Evolutionary conservation across 768 basidiomycete genomes (phyloP).

Genomic region (Sutorius australiensis): DNA sequence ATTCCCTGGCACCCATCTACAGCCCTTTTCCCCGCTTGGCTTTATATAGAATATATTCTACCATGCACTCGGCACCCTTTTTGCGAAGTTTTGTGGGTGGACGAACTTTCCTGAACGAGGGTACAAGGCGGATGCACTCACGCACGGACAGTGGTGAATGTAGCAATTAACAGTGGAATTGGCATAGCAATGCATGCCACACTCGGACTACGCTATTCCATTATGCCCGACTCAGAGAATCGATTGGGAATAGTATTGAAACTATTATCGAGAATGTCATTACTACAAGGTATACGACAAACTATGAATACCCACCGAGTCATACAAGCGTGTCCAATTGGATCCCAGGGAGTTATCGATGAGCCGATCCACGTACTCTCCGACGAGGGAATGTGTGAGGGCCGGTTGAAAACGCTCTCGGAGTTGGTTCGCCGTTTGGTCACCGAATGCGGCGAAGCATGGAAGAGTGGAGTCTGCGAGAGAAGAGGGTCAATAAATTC

Average conservation of each 20-base stretch:
- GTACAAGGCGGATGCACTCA: constrained; percentile 1
- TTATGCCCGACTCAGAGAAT: constrained; percentile 50
- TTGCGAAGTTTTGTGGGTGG: no score
- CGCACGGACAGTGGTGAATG: constrained; percentile 1
- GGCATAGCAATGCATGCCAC: not conserved
- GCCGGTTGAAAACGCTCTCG: constrained; percentile 93
- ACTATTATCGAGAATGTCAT: constrained; percentile 41
- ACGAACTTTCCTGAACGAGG: not conserved
- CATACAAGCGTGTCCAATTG: constrained; percentile 93
- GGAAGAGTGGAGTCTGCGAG: constrained; percentile 77
- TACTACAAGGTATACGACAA: not conserved
- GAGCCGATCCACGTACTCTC: constrained; percentile 84
- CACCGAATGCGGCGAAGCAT: constrained; percentile 87
- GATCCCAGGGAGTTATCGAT: constrained; percentile 89
- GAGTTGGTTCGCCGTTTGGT: constrained; percentile 83
- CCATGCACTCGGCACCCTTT: not conserved
- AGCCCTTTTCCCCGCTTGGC: not conserved
- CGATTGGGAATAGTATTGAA: constrained; percentile 92
- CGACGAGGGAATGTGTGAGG: constrained; percentile 78
- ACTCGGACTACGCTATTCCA: not conserved
- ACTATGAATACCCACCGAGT: constrained; percentile 60
- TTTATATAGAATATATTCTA: not conserved
- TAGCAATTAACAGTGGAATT: not conserved
- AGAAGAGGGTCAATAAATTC: not conserved
- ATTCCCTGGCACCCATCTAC: not conserved